Percentiles rank a stretch among this genome's conserved stretches.
phyloP scores from a whole-genome alignment of 352 stramenopile species.

The Globisporangium cylindrosporum region DNA sequence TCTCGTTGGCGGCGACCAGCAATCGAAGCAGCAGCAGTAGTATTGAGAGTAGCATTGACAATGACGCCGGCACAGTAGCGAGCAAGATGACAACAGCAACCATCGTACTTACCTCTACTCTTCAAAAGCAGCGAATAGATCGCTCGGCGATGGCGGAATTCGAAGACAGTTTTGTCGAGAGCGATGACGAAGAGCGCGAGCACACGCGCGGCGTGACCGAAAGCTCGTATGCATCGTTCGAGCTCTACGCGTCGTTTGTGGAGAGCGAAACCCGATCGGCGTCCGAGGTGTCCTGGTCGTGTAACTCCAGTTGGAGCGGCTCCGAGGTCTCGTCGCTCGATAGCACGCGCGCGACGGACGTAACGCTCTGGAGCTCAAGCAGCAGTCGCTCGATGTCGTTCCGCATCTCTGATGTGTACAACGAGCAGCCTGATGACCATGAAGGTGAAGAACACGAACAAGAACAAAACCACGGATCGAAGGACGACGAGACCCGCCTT shows the following conservation, averaged over 20 bases:
- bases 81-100: background rate
- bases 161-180: slow-evolving; percentile 6
- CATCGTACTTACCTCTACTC: background rate
- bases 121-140: background rate
- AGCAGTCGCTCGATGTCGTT: slow-evolving; percentile 5
- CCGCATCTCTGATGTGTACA: background rate
- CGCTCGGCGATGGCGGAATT: background rate
- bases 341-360: slow-evolving; percentile 6
- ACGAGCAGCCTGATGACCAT: background rate
- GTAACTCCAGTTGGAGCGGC: slow-evolving; percentile 12
- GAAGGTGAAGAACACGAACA: background rate
- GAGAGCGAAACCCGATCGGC: slow-evolving; percentile 2
- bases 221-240: slow-evolving; percentile 1
- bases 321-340: slow-evolving; percentile 13
- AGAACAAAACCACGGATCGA: background rate
- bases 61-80: too few relatives aligned
- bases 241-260: slow-evolving; percentile 8
- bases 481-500: background rate
- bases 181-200: background rate
- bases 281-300: slow-evolving; percentile 2
- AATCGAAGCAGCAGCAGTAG: background rate
- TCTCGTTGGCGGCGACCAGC: background rate
- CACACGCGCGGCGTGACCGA: background rate
- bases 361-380: background rate
- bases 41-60: background rate